Evolutionary conservation across 225 moss, liverwort and hornwort species (phyloP), one percentile per base, ranked within the genome.

Genomic region (Sphagnum contortum): DNA sequence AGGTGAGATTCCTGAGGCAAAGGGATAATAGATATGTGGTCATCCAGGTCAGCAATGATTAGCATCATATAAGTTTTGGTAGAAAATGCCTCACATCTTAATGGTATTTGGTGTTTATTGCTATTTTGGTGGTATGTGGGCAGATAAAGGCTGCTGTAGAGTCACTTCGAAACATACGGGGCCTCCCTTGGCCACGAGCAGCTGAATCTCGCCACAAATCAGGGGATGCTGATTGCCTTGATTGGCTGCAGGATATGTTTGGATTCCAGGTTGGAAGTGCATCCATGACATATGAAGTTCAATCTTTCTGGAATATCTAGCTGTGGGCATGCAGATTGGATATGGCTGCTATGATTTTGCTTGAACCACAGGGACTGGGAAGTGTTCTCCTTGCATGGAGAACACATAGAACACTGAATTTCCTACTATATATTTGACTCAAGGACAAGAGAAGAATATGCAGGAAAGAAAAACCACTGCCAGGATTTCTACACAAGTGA

Each of bases 201-300:
- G 83, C 88, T 73, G 89, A 89, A 69, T 48, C 80, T 2, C 91
- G 89, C 5, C 69, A 82, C n/a, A 81, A 84, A 73, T 77, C 91
- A 47, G 94, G 89, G 57, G 94, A 91, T 58, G 77, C 86, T 62
- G 94, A 95, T 75, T 79, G 91, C 67, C 82, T 95, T 5, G 94
- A 95, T 71, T 95, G 94, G 94, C 79, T 95, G 55, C 94, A 91
- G 69, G 85, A 85, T 48, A 84, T 89, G 82, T 95, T 95, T 49
- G 94, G 94, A 67, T 95, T 95, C 79, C 94, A 95, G 94, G 94
- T 94, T 46, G 48, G 29, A 29, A 29, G 48, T 6, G 52, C 1
- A 5, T 52, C 52, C 52, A 52, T 52, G 9, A 5, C 52, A 29
- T 29, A 29, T 44, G 8, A 61, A 61, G 8, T 29, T 61, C 8